Evolutionary conservation across 129 eudicot species (phyloP).

Genomic region (Pseudognaphalium luteoalbum): DNA sequence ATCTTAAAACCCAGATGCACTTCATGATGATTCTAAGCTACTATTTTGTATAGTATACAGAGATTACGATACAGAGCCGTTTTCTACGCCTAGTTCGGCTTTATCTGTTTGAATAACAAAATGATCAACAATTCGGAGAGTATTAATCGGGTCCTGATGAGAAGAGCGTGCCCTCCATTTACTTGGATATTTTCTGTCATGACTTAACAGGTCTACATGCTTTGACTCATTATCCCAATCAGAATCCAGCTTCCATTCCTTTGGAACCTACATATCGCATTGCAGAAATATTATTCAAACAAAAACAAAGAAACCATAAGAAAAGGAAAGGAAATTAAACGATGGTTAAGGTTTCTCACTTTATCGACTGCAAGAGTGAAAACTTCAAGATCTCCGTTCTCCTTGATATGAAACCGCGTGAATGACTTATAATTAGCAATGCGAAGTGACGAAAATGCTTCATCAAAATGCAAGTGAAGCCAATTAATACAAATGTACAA

Average conservation of each 20-base stretch:
- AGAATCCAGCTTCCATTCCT: constrained; percentile 94
- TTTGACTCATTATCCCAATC: constrained; percentile 72
- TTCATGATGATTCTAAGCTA: constrained; percentile 8
- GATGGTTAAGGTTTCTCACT: constrained; percentile 40
- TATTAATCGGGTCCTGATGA: constrained; percentile 75
- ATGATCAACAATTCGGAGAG: constrained; percentile 69
- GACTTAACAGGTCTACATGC: constrained; percentile 48
- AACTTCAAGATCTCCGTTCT: constrained; percentile 76
- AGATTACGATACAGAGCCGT: constrained; percentile 42
- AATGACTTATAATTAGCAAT: constrained; percentile 95
- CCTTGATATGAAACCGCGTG: constrained; percentile 79
- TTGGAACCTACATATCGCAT: constrained; percentile 65
- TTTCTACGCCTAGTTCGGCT: constrained; percentile 24
- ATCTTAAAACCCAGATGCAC: constrained; percentile 1
- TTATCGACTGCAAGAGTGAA: constrained; percentile 93
- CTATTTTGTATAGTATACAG: background rate
- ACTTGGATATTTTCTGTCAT: constrained; percentile 72
- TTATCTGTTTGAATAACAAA: constrained; percentile 57
- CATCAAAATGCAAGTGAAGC: constrained; percentile 93
- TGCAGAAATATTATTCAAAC: background rate
- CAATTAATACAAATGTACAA: constrained; percentile 87
- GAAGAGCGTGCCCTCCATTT: constrained; percentile 70
- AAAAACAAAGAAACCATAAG: background rate
- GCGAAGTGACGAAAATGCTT: constrained; percentile 92
- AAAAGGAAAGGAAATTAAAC: background rate